These are phyloP conservation scores for Aspergillus tubingensis DNA, from an alignment of 2,329 filamentous ascomycete genomes.

Conservation along the genomic window DNA sequence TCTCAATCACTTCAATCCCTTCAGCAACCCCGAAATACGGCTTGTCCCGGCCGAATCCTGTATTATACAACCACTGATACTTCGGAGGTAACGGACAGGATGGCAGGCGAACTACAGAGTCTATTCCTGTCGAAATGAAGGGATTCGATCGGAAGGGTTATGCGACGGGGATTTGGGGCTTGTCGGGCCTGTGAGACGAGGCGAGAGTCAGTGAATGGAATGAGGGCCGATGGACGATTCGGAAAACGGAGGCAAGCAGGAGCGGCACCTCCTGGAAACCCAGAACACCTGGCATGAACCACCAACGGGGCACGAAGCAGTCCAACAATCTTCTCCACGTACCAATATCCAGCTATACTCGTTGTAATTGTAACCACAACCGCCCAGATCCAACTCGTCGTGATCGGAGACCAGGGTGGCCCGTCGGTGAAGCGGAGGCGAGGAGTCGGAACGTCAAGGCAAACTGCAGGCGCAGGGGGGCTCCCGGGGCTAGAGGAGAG, in stretches of 20 bases:
- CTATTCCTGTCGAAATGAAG: neutral
- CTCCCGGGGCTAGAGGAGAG: constrained; percentile 16
- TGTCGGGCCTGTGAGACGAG: neutral
- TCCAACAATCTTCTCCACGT: neutral
- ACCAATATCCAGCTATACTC: constrained; percentile 2
- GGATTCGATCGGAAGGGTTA: neutral
- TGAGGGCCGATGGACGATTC: constrained; percentile 7
- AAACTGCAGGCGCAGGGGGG: constrained; percentile 19
- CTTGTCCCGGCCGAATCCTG: neutral
- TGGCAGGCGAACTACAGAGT: neutral
- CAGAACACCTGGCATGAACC: neutral
- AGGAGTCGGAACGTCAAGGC: constrained; percentile 20
- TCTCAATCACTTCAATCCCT: neutral
- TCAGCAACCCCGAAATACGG: neutral
- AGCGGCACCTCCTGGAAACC: constrained; percentile 16
- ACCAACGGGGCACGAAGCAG: neutral
- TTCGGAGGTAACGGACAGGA: neutral
- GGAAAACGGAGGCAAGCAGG: constrained; percentile 11
- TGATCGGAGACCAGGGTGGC: constrained; percentile 14
- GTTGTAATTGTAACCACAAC: constrained; percentile 1
- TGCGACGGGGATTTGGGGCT: neutral
- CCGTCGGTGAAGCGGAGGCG: constrained; percentile 23
- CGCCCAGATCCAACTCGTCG: neutral
- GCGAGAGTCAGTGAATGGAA: constrained; percentile 11
- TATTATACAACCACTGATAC: neutral